Percentiles rank a stretch among this genome's conserved stretches.
Evolutionary conservation across 176 grass and related monocot species (phyloP).

Genomic region (Juncus inflexus): DNA sequence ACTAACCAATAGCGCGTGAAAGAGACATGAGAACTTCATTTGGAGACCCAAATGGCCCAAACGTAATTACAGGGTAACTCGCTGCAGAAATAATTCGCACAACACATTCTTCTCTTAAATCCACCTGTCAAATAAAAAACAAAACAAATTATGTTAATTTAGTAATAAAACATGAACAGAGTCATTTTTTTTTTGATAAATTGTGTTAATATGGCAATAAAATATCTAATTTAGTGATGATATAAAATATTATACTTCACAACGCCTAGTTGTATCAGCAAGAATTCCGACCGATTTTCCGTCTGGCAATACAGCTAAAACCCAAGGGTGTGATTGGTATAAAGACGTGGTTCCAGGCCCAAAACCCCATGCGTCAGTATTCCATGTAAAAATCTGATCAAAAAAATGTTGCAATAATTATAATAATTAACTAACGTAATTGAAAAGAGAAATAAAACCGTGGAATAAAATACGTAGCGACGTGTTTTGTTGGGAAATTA

Average conservation of each 20-base stretch:
- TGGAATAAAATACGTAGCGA: too few relatives aligned
- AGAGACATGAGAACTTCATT: slow-evolving; percentile 63
- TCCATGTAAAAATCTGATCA: slow-evolving; percentile 88
- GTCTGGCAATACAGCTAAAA: slow-evolving; percentile 80
- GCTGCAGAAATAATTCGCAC: slow-evolving; percentile 51
- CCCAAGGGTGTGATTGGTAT: slow-evolving; percentile 95
- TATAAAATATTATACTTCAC: slow-evolving; percentile 49
- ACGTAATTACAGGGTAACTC: slow-evolving; percentile 71
- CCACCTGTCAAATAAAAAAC: slow-evolving; percentile 47
- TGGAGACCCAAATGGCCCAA: slow-evolving; percentile 71
- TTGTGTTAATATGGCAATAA: too few relatives aligned
- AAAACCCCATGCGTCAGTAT: slow-evolving; percentile 88
- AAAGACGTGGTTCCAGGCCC: slow-evolving; percentile 74
- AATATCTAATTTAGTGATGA: neutral
- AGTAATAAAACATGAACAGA: neutral
- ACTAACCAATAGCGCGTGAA: slow-evolving; percentile 78
- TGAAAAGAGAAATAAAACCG: neutral
- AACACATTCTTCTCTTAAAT: slow-evolving; percentile 57
- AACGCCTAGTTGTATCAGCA: slow-evolving; percentile 75
- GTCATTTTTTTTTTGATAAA: neutral
- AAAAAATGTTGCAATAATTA: neutral
- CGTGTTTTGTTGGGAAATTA: too few relatives aligned
- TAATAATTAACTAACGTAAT: slow-evolving; percentile 6
- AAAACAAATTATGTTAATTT: slow-evolving; percentile 17
- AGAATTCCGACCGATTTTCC: slow-evolving; percentile 74